Base-by-base conservation (phyloP, 1,284 basidiomycete species). In the Waitea zeae region DNA sequence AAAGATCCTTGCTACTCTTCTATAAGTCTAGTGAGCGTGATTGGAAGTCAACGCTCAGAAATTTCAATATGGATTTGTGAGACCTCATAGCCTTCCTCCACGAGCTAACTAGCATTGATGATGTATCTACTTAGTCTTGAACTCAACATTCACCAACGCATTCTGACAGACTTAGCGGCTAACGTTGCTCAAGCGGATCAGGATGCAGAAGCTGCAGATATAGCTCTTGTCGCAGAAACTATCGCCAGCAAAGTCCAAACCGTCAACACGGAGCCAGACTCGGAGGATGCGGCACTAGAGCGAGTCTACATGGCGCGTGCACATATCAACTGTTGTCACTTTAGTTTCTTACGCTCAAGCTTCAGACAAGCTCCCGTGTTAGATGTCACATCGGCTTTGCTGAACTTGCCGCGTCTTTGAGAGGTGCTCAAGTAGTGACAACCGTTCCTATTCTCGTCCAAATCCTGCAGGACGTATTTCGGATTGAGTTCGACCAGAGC, bases 351-450 rank as follows among this genome's bases (percentile, higher is more conserved):
- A 7, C n/a, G n/a, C n/a, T n/a, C n/a, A n/a, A n/a, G n/a, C n/a
- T 14, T 3, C 19, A 65, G 59, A 51, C 77, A 17, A 70, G 70
- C 14, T 75, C 76, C 3, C 63, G 70, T 37, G 67, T 74, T 12
- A 74, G 79, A 43, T 81, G 73, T 53, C 79, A 78, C 42, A 74
- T 81, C 41, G 77, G 78, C 5, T 84, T 83, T 44, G 78, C 74
- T 20, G 73, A 83, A 46, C 59, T 79, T 29, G 65, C 80, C 5
- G 55, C 72, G 36, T 74, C 70, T 44, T 64, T 79, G 39, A 62
- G 77, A 0, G 57, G 71, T 19, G 46, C 53, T 3, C 63, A 71
- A 40, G 60, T 78, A 17, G 51, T 51, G 9, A 54, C 58, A 18
- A 64, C 63, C 13, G 57, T 71, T 26, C 61, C 67, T 5, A 61